Base-by-base conservation (phyloP, 352 stramenopile genomes). In the Peronospora belbahrii region DNA sequence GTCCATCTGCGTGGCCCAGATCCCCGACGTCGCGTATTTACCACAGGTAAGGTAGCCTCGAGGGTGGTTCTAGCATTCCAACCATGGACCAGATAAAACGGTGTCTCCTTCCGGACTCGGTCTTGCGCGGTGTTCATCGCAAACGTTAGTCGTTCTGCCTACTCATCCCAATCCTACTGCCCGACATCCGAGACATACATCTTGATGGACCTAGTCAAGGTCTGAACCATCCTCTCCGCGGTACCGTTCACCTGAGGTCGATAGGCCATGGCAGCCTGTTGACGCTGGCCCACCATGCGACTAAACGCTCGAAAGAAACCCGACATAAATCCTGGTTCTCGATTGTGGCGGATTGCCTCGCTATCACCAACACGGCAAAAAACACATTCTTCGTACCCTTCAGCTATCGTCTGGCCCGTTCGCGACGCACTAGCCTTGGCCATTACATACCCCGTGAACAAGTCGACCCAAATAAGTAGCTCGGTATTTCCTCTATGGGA, bases 131-230 rank as follows among this genome's bases (percentile, higher is more conserved):
- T 44, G 1, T 62, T 72, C 0, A 72, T 30, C 6, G 62, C 54
- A 22, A 64, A 60, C 0, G 48, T 49, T 0, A 59, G 9, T 23
- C 45, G 15, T 15, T 59, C 52, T 0, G 59, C 59, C 19, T 67
- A 67, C 14, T 62, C 48, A 32, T 62, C 52, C 44, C 59, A 67
- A n/a, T 67, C 52, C 0, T 36, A 13, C 17, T 63, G 52, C 4
- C 42, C 22, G 9, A 27, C 14, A 14, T 65, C 56, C 10, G 30
- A 5, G 11, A 64, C 39, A 22, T 67, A 63, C 38, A 63, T 49
- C 7, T 52, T 41, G 20, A 58, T n/a, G 4, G 48, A 22, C 14
- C 47, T 2, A 0, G 38, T 56, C 9, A 62, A n/a, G 2, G 57
- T 67, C n/a, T n/a, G n/a, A n/a, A n/a, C n/a, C n/a, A n/a, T n/a